Evolutionary conservation across 148 eudicot species (phyloP).

Genomic region (Nyssa sinensis): DNA sequence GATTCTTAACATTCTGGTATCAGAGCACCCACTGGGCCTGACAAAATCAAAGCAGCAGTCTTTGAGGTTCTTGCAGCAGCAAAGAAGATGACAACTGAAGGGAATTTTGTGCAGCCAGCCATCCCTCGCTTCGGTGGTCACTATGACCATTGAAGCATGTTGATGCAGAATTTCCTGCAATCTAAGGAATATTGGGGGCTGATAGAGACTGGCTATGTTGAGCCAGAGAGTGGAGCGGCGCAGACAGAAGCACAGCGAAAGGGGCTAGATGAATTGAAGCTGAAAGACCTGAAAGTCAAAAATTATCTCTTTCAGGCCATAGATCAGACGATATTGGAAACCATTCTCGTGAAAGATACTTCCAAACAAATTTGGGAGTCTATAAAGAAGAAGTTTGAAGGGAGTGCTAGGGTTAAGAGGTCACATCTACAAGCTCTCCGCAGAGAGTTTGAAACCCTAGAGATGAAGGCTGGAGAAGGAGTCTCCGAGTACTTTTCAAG

Average conservation of each 20-base stretch:
- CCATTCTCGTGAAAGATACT: background rate
- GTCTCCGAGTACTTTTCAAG: background rate
- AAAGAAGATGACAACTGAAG: background rate
- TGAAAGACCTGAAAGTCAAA: too few relatives aligned
- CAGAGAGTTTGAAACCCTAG: background rate
- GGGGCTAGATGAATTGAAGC: background rate
- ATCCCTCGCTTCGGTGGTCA: slow-evolving; percentile 2
- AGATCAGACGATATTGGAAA: background rate
- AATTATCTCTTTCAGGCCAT: background rate
- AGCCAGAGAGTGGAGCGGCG: background rate
- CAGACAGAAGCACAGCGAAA: background rate
- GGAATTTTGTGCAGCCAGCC: background rate
- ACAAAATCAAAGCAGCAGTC: too few relatives aligned
- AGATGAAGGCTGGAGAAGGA: background rate
- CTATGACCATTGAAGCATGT: background rate
- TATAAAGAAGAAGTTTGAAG: background rate
- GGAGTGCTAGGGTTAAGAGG: background rate
- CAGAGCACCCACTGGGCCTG: too few relatives aligned
- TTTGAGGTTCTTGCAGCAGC: too few relatives aligned
- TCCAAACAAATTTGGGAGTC: too few relatives aligned
- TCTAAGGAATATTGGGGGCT: too few relatives aligned
- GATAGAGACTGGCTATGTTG: background rate
- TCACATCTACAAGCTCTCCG: background rate
- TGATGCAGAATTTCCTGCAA: too few relatives aligned
- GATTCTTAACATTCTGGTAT: too few relatives aligned